A percentile compares a stretch with the other conserved stretches of the same genome.
Conservation (phyloP, 495 filamentous ascomycete species). For the Penicillium odoratum region DNA sequence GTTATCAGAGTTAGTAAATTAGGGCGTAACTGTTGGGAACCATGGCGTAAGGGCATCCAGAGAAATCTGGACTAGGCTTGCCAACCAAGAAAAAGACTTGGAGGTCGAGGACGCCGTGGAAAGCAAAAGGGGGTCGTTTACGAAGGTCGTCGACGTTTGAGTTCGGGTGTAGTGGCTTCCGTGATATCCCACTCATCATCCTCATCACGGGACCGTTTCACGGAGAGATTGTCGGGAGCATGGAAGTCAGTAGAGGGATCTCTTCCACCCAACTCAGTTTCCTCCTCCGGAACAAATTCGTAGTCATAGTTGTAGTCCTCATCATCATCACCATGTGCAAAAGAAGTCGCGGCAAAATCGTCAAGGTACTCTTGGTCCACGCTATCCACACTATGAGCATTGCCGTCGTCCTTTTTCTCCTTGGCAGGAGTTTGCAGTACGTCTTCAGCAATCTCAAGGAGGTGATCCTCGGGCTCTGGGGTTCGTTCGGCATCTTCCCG, state of each 20-base stretch:
- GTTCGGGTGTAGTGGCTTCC: conserved; percentile 22
- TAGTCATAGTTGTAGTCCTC: conserved; percentile 23
- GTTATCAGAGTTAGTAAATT: conserved; percentile 14
- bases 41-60: conserved; percentile 4
- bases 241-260: conserved; percentile 24
- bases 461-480: conserved; percentile 30
- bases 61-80: background rate
- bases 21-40: background rate
- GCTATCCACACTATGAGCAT: conserved; percentile 22
- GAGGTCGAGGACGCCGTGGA: background rate
- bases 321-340: conserved; percentile 23
- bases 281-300: conserved; percentile 20
- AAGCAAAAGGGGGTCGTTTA: conserved; percentile 13
- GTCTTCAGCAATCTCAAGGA: conserved; percentile 35
- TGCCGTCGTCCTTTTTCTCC: conserved; percentile 19
- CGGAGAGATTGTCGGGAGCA: conserved; percentile 18
- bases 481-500: conserved; percentile 16
- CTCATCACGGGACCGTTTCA: conserved; percentile 34
- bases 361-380: conserved; percentile 19
- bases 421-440: conserved; percentile 29
- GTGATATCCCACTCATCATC: conserved; percentile 33
- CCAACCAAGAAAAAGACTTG: background rate
- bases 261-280: conserved; percentile 24
- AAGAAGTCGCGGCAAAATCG: conserved; percentile 4
- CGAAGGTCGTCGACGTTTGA: conserved; percentile 33